phyloP scores from a whole-genome alignment of 106 monocot genomes.

The Apostasia shenzhenica region DNA sequence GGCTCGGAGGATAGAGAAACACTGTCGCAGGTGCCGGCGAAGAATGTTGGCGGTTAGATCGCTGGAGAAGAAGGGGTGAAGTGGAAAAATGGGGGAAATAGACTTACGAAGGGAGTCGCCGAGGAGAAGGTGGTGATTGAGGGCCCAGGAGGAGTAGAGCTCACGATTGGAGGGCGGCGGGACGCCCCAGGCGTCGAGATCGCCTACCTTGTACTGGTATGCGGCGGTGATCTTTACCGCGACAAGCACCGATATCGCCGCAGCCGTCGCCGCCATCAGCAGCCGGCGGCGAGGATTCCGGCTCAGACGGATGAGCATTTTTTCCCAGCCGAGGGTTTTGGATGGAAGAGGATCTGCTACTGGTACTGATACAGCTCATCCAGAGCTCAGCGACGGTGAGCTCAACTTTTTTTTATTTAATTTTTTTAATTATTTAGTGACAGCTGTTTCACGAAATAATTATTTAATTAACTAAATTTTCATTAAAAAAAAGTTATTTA shows the following conservation, averaged over 20 bases:
- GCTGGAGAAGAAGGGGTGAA: neutral
- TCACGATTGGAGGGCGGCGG: constrained; percentile 45
- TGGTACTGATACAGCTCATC: too few relatives aligned
- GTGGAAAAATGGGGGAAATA: neutral
- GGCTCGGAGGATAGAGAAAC: constrained; percentile 92
- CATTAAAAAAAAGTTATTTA: too few relatives aligned
- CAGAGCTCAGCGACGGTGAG: too few relatives aligned
- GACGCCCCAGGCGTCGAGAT: constrained; percentile 56
- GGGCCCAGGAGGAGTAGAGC: constrained; percentile 48
- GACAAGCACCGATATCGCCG: neutral
- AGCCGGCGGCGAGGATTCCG: neutral
- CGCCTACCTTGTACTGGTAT: constrained; percentile 55
- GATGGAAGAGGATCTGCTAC: too few relatives aligned
- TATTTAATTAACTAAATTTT: too few relatives aligned
- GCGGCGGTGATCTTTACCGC: neutral
- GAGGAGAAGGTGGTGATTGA: constrained; percentile 31
- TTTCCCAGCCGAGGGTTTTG: too few relatives aligned
- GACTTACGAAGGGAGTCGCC: constrained; percentile 67
- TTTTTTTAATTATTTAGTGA: too few relatives aligned
- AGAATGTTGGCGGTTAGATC: neutral
- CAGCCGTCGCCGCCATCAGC: neutral
- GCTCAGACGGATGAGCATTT: neutral
- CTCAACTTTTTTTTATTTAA: too few relatives aligned
- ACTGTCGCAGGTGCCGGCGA: constrained; percentile 23
- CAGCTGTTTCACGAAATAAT: too few relatives aligned